Conservation (phyloP, 2,329 filamentous ascomycete genomes). For the Colletotrichum tabaci region DNA sequence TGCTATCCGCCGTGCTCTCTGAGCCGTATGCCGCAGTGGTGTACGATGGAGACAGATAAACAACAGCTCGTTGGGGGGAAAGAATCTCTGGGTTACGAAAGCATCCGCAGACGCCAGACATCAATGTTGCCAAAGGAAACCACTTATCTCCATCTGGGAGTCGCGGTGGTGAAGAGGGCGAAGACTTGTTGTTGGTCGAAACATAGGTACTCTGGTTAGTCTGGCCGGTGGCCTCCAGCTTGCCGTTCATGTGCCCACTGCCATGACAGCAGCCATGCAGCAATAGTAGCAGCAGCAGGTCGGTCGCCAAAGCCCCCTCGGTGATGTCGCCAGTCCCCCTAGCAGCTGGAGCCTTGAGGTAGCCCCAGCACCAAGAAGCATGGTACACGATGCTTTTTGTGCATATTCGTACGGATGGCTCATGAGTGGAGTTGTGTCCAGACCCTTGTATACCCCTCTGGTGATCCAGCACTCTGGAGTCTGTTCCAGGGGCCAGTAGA, state of each 20-base stretch:
- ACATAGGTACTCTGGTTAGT: not conserved
- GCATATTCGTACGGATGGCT: not conserved
- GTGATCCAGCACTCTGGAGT: not conserved
- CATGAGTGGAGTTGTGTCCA: conserved; percentile 12
- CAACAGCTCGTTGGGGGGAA: conserved; percentile 8
- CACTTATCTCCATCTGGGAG: not conserved
- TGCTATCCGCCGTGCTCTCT: conserved; percentile 32
- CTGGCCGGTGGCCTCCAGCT: conserved; percentile 29
- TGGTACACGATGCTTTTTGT: conserved; percentile 21
- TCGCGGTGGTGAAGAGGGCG: not conserved
- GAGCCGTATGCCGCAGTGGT: conserved; percentile 33
- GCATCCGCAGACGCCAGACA: not conserved
- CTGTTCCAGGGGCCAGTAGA: not conserved
- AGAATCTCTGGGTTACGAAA: not conserved
- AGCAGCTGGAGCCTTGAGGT: conserved; percentile 20
- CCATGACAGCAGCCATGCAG: not conserved
- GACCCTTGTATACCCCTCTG: conserved; percentile 24
- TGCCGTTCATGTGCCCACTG: conserved; percentile 17
- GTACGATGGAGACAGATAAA: conserved; percentile 30
- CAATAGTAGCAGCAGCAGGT: not conserved
- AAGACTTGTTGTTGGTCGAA: not conserved
- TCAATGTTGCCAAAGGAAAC: not conserved
- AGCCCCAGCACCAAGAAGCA: conserved; percentile 13
- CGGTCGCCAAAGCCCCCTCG: not conserved
- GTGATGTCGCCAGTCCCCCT: conserved; percentile 12